Evolutionary conservation across 1,284 basidiomycete species (phyloP).

Genomic region (Ustilago lituana): DNA sequence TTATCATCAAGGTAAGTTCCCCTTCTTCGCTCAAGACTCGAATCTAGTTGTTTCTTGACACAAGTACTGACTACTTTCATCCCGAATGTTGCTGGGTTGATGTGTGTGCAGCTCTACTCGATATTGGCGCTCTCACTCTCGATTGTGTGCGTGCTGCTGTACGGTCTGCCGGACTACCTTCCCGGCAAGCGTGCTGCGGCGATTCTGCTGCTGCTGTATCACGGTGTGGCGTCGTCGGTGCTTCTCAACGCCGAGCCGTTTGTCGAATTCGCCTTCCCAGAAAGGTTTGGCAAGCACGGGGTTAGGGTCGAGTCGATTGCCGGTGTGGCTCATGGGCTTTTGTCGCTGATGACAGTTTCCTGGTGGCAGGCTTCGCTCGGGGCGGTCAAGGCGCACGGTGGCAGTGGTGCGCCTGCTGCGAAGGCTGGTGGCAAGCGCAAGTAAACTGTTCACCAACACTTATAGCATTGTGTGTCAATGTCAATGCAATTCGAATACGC

Average conservation of each 20-base stretch:
- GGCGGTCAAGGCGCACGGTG: constrained; percentile 21
- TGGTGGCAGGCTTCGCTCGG: constrained; percentile 49
- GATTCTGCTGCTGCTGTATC: constrained; percentile 79
- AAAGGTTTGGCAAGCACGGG: constrained; percentile 71
- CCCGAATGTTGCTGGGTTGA: no score
- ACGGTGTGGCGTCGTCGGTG: constrained; percentile 77
- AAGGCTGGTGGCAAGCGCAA: constrained; percentile 21
- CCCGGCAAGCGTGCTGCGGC: constrained; percentile 84
- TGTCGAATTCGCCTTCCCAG: constrained; percentile 77
- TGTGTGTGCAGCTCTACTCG: constrained; percentile 24
- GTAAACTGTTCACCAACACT: no score
- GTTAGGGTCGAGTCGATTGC: constrained; percentile 27
- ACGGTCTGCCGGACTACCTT: constrained; percentile 74
- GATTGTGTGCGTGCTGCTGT: constrained; percentile 40
- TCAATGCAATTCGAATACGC: no score
- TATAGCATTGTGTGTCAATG: no score
- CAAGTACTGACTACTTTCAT: no score
- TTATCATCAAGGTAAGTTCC: constrained; percentile 75
- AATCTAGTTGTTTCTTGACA: no score
- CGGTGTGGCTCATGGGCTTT: constrained; percentile 41
- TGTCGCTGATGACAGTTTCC: constrained; percentile 33
- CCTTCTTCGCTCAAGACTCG: no score
- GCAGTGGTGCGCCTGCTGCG: background rate
- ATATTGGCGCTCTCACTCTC: constrained; percentile 29
- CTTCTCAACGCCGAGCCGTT: constrained; percentile 80